Evolutionary conservation across 1,139 yeast species (phyloP).

Genomic region (Taphrina betulina): DNA sequence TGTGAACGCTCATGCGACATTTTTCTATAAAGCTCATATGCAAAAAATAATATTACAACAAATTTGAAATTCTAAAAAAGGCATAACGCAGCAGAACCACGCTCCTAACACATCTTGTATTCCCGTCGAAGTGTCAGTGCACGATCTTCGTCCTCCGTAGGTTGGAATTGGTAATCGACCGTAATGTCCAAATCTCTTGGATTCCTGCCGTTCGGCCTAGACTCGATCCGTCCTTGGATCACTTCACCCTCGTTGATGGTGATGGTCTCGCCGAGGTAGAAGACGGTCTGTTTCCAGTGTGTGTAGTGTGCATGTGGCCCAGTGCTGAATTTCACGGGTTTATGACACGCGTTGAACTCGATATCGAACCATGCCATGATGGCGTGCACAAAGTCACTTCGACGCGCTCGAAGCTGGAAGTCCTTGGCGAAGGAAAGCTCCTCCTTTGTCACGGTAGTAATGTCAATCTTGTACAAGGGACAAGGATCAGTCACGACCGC

Average conservation of each 20-base stretch:
- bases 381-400: conserved; percentile 84
- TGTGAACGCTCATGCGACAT: not conserved
- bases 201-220: conserved; percentile 72
- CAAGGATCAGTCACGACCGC: conserved; percentile 71
- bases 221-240: conserved; percentile 67
- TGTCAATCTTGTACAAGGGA: conserved; percentile 76
- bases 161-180: conserved; percentile 54
- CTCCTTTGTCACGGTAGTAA: conserved; percentile 80
- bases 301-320: conserved; percentile 52
- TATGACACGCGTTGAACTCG: conserved; percentile 61
- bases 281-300: conserved; percentile 94
- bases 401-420: conserved; percentile 68
- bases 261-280: conserved; percentile 75
- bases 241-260: conserved; percentile 75
- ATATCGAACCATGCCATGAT: conserved; percentile 93
- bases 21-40: not conserved
- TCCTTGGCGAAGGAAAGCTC: conserved; percentile 71
- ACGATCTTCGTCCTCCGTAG: conserved; percentile 52
- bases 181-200: conserved; percentile 59
- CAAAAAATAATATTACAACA: no score
- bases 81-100: not conserved
- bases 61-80: no score
- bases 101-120: conserved; percentile 60
- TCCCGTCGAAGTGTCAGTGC: conserved; percentile 53
- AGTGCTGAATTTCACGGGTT: conserved; percentile 49